phyloP scores from a whole-genome alignment of 2,329 filamentous ascomycete species.

The Grosmannia huntii region DNA sequence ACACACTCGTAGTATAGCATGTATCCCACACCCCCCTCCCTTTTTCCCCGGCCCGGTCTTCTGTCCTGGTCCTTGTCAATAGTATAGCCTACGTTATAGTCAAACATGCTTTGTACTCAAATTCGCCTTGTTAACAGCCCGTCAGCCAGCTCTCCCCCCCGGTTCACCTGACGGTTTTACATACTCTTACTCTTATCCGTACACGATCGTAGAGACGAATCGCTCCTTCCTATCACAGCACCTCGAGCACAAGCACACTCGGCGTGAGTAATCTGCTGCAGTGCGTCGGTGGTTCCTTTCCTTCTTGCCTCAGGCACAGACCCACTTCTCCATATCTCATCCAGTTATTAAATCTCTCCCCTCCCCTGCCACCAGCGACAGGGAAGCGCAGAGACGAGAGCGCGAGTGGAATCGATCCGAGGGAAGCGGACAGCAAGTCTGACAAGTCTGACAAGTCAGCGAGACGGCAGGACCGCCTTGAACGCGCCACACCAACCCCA shows the following conservation, averaged over 20 bases:
- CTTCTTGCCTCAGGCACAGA: conserved; percentile 1
- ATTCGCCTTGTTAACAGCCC: too few relatives aligned
- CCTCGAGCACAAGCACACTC: background rate
- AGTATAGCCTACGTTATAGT: too few relatives aligned
- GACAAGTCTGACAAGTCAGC: background rate
- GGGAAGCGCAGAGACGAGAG: background rate
- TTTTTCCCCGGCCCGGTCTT: too few relatives aligned
- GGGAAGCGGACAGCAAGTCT: background rate
- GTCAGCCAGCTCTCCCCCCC: background rate
- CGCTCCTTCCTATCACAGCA: background rate
- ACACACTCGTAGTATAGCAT: too few relatives aligned
- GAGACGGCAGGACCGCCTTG: background rate
- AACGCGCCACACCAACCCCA: background rate
- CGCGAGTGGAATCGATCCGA: background rate
- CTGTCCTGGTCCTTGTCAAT: too few relatives aligned
- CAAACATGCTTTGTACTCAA: too few relatives aligned
- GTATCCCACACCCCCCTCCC: too few relatives aligned
- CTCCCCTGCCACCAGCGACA: background rate
- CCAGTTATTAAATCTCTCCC: conserved; percentile 6
- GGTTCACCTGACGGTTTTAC: background rate
- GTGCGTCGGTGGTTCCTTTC: background rate
- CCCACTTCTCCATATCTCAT: conserved; percentile 7
- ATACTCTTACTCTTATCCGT: too few relatives aligned
- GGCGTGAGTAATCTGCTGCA: background rate
- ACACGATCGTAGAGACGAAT: too few relatives aligned